Conservation (phyloP, 1,284 basidiomycete species). For the Puccinia coronata region DNA sequence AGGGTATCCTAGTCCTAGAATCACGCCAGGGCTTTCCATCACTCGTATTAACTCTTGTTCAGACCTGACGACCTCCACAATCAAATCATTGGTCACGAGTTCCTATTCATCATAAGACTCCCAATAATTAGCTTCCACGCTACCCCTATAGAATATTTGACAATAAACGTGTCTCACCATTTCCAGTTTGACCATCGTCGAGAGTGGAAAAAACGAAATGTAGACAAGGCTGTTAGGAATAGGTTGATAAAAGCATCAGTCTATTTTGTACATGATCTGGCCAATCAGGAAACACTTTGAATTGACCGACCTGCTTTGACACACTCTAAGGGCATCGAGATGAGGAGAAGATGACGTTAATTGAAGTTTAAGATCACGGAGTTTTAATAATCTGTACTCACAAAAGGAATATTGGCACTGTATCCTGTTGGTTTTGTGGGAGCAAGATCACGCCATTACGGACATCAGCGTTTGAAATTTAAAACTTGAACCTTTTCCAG, state of each 20-base stretch:
- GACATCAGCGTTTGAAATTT: background rate
- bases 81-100: slow-evolving; percentile 19
- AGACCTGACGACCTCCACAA: slow-evolving; percentile 1
- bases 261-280: too few species aligned
- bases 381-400: background rate
- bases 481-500: too few species aligned
- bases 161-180: background rate
- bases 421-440: background rate
- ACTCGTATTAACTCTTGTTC: background rate
- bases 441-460: background rate
- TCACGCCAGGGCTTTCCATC: background rate
- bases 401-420: slow-evolving; percentile 2
- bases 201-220: slow-evolving; percentile 3
- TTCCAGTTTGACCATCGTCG: slow-evolving; percentile 1
- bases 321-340: background rate
- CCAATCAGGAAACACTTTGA: background rate
- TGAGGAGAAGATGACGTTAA: too few species aligned
- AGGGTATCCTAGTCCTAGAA: background rate
- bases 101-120: background rate
- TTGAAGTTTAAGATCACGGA: too few species aligned
- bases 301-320: background rate
- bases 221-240: background rate
- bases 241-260: too few species aligned
- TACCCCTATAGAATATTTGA: too few species aligned
- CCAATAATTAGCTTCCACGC: too few species aligned